phyloP scores from a whole-genome alignment of 768 basidiomycete genomes.

The Glaciozyma martinii region DNA sequence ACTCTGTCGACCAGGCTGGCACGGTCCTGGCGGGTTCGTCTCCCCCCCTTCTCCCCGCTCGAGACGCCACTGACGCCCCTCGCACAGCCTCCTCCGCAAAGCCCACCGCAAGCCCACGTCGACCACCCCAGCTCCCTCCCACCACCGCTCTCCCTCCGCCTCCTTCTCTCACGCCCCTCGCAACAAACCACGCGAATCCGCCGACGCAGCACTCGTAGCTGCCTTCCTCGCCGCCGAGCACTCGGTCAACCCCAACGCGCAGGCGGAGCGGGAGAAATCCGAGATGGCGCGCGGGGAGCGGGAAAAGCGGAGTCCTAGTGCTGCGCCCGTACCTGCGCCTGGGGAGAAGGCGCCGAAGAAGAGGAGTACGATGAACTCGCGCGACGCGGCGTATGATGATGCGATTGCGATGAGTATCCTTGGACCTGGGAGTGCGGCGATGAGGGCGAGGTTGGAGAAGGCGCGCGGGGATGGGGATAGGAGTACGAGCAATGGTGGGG shows the following conservation, averaged over 20 bases:
- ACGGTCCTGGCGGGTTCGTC: conserved; percentile 41
- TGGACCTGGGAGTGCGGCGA: conserved; percentile 14
- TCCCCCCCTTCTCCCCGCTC: not conserved
- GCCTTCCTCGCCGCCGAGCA: conserved; percentile 23
- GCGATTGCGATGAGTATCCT: conserved; percentile 43
- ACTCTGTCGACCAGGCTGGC: conserved; percentile 76
- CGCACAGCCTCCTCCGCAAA: conserved; percentile 41
- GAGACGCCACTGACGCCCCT: not conserved
- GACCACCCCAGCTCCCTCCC: conserved; percentile 48
- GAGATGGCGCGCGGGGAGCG: not conserved
- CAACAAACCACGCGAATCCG: conserved; percentile 22
- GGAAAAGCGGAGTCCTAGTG: not conserved
- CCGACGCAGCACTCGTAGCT: conserved; percentile 18
- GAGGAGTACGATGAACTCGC: conserved; percentile 93
- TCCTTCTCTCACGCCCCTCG: conserved; percentile 53
- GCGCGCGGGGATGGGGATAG: conserved; percentile 33
- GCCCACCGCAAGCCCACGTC: conserved; percentile 47
- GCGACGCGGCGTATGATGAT: conserved; percentile 83
- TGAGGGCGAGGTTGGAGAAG: conserved; percentile 32
- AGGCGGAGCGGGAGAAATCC: not conserved
- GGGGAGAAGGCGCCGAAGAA: conserved; percentile 51
- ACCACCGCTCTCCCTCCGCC: conserved; percentile 47
- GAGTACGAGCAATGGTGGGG: conserved; percentile 8
- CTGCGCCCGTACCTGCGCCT: not conserved
- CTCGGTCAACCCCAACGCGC: conserved; percentile 8